A percentile compares a stretch with the other conserved stretches of the same genome.
Conservation (phyloP, 2,329 filamentous ascomycete genomes). For the Mollisia scopiformis region DNA sequence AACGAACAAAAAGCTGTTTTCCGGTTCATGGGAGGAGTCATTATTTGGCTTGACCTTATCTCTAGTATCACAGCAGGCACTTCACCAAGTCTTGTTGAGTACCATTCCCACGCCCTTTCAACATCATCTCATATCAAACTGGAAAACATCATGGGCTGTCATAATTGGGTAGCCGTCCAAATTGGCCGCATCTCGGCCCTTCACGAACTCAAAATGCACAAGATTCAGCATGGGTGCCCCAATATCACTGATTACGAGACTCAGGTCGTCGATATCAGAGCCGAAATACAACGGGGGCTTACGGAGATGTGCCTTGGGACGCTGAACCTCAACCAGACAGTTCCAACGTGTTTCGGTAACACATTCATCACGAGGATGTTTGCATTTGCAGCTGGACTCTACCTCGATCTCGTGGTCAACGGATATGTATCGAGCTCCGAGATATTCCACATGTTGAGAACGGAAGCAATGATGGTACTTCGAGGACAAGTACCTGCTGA, state of each 20-base stretch:
- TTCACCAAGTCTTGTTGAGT: conserved; percentile 44
- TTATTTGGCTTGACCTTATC: conserved; percentile 54
- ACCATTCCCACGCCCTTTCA: conserved; percentile 8
- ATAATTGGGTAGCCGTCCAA: conserved; percentile 59
- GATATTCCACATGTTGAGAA: conserved; percentile 17
- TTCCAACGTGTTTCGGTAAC: background rate
- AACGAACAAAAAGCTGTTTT: conserved; percentile 46
- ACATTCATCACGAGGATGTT: conserved; percentile 29
- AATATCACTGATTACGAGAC: conserved; percentile 17
- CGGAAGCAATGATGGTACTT: conserved; percentile 27
- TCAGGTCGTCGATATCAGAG: conserved; percentile 22
- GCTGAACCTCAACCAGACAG: conserved; percentile 12
- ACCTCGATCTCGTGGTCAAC: conserved; percentile 30
- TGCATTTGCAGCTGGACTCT: conserved; percentile 27
- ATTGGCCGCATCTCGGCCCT: conserved; percentile 57
- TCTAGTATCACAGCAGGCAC: conserved; percentile 48
- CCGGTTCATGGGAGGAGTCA: conserved; percentile 51
- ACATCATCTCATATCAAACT: conserved; percentile 42
- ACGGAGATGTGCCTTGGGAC: conserved; percentile 20
- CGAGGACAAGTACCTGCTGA: conserved; percentile 16
- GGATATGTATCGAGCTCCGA: conserved; percentile 22
- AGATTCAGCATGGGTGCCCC: conserved; percentile 33
- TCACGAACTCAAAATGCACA: conserved; percentile 57
- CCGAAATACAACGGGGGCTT: conserved; percentile 25
- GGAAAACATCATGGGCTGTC: conserved; percentile 55